Conservation (phyloP, 106 monocot genomes). For the Platanthera guangdongensis region DNA sequence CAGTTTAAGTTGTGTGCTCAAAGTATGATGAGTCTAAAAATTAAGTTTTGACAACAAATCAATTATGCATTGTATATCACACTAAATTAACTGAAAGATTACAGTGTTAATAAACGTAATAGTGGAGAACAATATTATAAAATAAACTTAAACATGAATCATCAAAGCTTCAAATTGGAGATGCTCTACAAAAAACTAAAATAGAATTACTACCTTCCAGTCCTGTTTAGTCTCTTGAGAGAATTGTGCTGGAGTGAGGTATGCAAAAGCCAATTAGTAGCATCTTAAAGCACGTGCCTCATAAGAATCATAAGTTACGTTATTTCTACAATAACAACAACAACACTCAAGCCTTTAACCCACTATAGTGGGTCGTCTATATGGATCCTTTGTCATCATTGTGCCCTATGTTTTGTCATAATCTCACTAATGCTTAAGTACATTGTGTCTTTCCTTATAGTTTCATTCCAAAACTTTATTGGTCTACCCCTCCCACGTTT, state of each 20-base stretch:
- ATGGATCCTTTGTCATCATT: no score
- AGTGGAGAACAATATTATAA: neutral
- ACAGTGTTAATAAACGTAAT: neutral
- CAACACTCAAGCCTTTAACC: no score
- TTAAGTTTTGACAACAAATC: constrained; percentile 24
- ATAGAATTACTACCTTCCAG: constrained; percentile 26
- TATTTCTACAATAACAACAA: no score
- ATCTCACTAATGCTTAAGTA: no score
- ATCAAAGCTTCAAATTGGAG: neutral
- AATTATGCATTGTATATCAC: constrained; percentile 29
- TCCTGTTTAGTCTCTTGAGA: constrained; percentile 49
- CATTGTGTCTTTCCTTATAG: no score
- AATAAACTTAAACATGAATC: neutral
- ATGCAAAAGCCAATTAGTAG: constrained; percentile 51
- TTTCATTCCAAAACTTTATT: no score
- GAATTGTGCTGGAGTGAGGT: constrained; percentile 64
- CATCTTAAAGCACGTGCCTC: constrained; percentile 6
- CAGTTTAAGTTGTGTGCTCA: constrained; percentile 1
- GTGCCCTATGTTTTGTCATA: no score
- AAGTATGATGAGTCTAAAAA: constrained; percentile 10
- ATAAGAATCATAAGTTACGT: constrained; percentile 19
- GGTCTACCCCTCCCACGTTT: no score
- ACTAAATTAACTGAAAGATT: constrained; percentile 32
- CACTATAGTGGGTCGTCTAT: no score
- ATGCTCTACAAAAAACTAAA: neutral